phyloP scores from a whole-genome alignment of 1,284 basidiomycete species.

The Mycosarcoma mackinlayi region DNA sequence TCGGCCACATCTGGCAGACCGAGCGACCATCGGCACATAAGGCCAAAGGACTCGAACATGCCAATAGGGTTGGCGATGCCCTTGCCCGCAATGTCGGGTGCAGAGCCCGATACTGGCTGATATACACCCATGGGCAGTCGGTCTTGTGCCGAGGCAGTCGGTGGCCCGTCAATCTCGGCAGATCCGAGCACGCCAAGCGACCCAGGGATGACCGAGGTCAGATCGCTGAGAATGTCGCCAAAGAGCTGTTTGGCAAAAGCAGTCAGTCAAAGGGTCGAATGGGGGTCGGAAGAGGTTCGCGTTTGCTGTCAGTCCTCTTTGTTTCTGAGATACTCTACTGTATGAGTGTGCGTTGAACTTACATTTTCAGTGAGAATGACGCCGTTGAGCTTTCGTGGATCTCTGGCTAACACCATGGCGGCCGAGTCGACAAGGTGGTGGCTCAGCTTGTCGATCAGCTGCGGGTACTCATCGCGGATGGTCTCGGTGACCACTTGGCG shows the following conservation, averaged over 20 bases:
- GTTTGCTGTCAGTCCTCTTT: not conserved
- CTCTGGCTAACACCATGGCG: conserved; percentile 92
- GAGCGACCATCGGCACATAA: conserved; percentile 93
- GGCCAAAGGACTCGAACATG: conserved; percentile 92
- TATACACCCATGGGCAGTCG: conserved; percentile 79
- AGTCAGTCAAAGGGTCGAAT: too few species aligned
- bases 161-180: conserved; percentile 94
- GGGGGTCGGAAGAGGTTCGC: too few species aligned
- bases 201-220: conserved; percentile 45
- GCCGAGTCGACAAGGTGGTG: conserved; percentile 92
- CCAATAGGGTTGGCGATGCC: conserved; percentile 96
- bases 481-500: conserved; percentile 73
- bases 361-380: conserved; percentile 71
- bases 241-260: conserved; percentile 25
- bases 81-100: conserved; percentile 92
- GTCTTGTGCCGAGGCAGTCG: conserved; percentile 69
- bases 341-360: conserved; percentile 15
- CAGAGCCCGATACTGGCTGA: conserved; percentile 81
- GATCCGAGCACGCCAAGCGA: conserved; percentile 85
- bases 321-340: not conserved
- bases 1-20: conserved; percentile 79
- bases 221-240: conserved; percentile 48
- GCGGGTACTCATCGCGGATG: conserved; percentile 51
- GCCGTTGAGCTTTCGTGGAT: conserved; percentile 91
- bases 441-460: conserved; percentile 47